A percentile compares a stretch with the other conserved stretches of the same genome.
Evolutionary conservation across 83 land plant species (phyloP).

Genomic region (Diphasiastrum complanatum): DNA sequence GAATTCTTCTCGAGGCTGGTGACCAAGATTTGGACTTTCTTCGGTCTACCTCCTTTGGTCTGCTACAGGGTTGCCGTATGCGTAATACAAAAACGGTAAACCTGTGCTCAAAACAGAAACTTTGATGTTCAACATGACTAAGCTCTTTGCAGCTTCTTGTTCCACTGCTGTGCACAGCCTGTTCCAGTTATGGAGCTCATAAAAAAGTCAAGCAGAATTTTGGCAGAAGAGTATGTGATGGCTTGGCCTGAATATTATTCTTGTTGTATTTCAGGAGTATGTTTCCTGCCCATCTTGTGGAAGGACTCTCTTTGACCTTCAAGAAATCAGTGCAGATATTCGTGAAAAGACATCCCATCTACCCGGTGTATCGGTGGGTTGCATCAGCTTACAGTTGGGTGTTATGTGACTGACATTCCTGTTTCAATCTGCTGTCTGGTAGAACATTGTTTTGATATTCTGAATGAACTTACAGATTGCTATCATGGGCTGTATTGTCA

Average conservation of each 20-base stretch:
- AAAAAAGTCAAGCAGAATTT: no score
- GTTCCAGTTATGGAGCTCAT: no score
- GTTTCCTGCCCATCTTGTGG: slow-evolving; percentile 99
- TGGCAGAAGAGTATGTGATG: background rate
- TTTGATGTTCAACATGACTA: background rate
- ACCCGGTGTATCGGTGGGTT: slow-evolving; percentile 91
- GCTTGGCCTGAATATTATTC: background rate
- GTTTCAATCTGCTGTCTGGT: background rate
- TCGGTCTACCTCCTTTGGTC: slow-evolving; percentile 82
- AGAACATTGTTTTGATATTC: background rate
- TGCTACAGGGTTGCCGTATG: slow-evolving; percentile 99
- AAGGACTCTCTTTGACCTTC: slow-evolving; percentile 93
- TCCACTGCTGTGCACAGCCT: no score
- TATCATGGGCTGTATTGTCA: slow-evolving; percentile 99
- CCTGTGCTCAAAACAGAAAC: background rate
- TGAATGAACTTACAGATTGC: slow-evolving; percentile 58
- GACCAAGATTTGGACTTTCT: slow-evolving; percentile 89
- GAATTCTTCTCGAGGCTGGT: slow-evolving; percentile 73
- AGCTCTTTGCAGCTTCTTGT: background rate
- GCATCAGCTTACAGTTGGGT: background rate
- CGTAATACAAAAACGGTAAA: slow-evolving; percentile 93
- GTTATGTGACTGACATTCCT: background rate
- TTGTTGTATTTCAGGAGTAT: slow-evolving; percentile 62
- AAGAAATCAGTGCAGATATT: slow-evolving; percentile 92
- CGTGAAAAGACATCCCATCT: slow-evolving; percentile 89